Conservation (phyloP, 2,329 filamentous ascomycete genomes). For the Harringtonia lauricola region DNA sequence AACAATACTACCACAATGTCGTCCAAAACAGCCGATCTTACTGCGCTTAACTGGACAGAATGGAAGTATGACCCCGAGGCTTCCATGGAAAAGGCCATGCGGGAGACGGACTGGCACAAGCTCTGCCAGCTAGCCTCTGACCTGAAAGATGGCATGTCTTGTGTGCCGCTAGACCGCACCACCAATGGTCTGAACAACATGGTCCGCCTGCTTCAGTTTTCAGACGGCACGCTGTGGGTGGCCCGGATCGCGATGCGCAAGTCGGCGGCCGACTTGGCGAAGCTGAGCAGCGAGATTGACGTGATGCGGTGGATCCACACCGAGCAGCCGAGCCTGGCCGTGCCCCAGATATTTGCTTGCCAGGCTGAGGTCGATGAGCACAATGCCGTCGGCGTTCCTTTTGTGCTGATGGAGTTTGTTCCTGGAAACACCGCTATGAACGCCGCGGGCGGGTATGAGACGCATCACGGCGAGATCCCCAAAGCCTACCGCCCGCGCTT, state of each 20-base stretch:
- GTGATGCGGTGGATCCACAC: constrained; percentile 3
- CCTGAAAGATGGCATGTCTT: neutral
- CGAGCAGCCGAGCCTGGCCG: constrained; percentile 4
- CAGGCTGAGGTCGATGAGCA: constrained; percentile 7
- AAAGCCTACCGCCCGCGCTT: constrained; percentile 2
- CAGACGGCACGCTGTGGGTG: constrained; percentile 5
- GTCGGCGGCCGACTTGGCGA: neutral
- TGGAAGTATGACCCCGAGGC: constrained; percentile 5
- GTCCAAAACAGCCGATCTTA: neutral
- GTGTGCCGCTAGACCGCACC: neutral
- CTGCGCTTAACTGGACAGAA: constrained; percentile 8
- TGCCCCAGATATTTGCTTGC: constrained; percentile 17
- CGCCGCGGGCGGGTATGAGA: constrained; percentile 12
- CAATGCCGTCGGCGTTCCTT: constrained; percentile 17
- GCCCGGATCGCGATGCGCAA: constrained; percentile 3
- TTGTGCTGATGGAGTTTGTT: constrained; percentile 19
- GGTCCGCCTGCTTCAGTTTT: constrained; percentile 4
- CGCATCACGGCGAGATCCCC: constrained; percentile 13
- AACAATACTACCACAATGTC: neutral
- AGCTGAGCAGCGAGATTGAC: constrained; percentile 5
- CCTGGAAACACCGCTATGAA: constrained; percentile 18
- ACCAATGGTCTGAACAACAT: constrained; percentile 6
- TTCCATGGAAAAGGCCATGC: constrained; percentile 1
- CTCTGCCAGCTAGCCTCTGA: constrained; percentile 5
- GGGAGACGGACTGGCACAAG: constrained; percentile 2